Evolutionary conservation across 169 alveolate species (phyloP), one percentile per base, ranked within the genome.

Genomic region (Eimeria falciformis): DNA sequence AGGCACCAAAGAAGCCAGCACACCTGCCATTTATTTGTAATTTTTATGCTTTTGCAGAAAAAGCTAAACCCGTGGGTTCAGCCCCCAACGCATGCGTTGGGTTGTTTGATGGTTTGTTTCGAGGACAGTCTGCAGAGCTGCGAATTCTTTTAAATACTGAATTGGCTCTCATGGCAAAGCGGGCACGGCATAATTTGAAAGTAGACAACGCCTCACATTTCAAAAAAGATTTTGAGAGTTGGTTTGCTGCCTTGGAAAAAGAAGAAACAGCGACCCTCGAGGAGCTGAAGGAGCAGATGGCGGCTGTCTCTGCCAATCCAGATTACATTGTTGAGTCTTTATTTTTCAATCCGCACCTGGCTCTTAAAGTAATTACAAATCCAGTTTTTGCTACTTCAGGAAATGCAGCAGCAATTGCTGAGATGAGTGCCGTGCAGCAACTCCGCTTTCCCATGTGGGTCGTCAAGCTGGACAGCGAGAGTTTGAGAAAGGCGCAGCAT

Each of bases 401-500:
- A 3, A 21, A 5, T 9, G 84, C 84, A 4, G 62, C 84, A 18
- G 84, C 84, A 5, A 23, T 43, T 3, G 2, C 65, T 2, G 33
- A 33, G 1, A 73, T 73, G 33, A 45, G 66, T 73, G 84, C 84
- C 12, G 84, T 43, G 3, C 84, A 73, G 40, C 84, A 73, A 43
- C 23, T 73, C 43, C 47, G 45, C 14, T 3, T 3, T 9, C 84
- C 84, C 27, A 12, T 62, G 7, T 73, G 62, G 65, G 65, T 21
- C 11, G 5, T 73, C 12, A 2, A 73, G 12, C 37, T 73, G 55
- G 21, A 73, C 62, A 4, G 3, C 6, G 40, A 14, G 27, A 43
- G 65, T 3, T 23, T 73, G 40, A 33, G n/a, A 18, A 9, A 3
- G 3, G 65, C 65, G 40, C 84, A 73, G 40, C 25, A 18, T 12